Base-by-base conservation (phyloP, 768 basidiomycete genomes). In the Pleurotus salmoneostramineus region DNA sequence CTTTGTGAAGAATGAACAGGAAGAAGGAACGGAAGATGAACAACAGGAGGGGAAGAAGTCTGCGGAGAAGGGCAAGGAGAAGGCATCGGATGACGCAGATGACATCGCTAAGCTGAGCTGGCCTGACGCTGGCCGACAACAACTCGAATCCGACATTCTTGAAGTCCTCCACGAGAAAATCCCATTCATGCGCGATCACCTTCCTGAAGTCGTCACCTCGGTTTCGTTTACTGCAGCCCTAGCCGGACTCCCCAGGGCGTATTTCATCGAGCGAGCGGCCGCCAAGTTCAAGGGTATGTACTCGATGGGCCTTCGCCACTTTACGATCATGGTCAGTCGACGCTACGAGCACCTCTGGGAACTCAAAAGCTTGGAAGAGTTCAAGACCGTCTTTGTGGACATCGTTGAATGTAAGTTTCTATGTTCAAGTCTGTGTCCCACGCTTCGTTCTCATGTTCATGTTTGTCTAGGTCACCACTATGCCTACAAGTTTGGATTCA, bases 81-180 rank as follows among this genome's bases (percentile, higher is more conserved):
- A 14, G n/a, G n/a, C n/a, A n/a, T n/a, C n/a, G n/a, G n/a, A n/a
- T n/a, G n/a, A n/a, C n/a, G n/a, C n/a, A n/a, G n/a, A n/a, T n/a
- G n/a, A n/a, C n/a, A 35, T 50, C 11, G 50, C 64, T 35, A 66
- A 68, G 35, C 33, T 61, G 11, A 61, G 56, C 27, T 68, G 66
- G 65, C 61, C 58, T 2, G 45, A 46, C 15, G 32, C 21, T 0
- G 15, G 46, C 11, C 62, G 61, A 12, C 17, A 52, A 3, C 10
- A 36, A 8, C 21, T 31, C 4, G 64, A 68, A 56, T 50, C 58
- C 15, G 42, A 40, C 5, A 42, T 56, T 7, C 44, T 67, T 3
- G 31, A 43, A 4, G 21, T 46, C 2, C 59, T 65, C 45, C 49
- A 49, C 5, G 12, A 56, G 33, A 32, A 31, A 6, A 55, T 62